Evolutionary conservation across 2,329 filamentous ascomycete species (phyloP), one percentile per base, ranked within the genome.

Genomic region (Pseudodiploospora longispora): DNA sequence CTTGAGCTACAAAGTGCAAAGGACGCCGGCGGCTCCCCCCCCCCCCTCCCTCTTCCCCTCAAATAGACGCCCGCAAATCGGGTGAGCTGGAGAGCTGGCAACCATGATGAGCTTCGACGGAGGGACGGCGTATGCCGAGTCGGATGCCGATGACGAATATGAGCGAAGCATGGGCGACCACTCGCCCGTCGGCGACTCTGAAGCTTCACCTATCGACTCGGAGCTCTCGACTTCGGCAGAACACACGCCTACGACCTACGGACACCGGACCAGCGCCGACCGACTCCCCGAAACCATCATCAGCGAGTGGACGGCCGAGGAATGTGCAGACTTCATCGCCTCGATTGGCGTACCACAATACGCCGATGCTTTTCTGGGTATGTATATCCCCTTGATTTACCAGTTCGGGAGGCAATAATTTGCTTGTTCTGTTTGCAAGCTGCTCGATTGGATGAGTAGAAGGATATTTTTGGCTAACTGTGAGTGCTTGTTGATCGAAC

Each of bases 291-390:
- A 85, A 57, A 85, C 83, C 39, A 78, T 85, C 59, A 85, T 91
- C 54, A 81, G 81, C 30, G 82, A 88, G 56, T 93, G 86, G 86
- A 83, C 82, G 2, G 83, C 81, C 10, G 87, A 94, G 47, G 88
- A 97, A 67, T 90, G 87, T 66, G 88, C 88, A 52, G 88, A 95
- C 57, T 97, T 94, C 60, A 78, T 96, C 54, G 76, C 80, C 44
- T 82, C 80, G 49, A 77, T 95, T 56, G 87, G 87, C 31, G 68
- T 95, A 56, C 74, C 80, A 52, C 87, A 95, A 62, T 95, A 95
- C 67, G 82, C 85, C 46, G 82, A 89, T 58, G 74, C 74, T 27
- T 94, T 95, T 62, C 72, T 93, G 65, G 87, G 89, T 95, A 70
- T 58, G 82, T 74, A 19, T 19, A 19, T 19, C 19, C 19, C 32